Base-by-base conservation (phyloP, 1,139 yeast genomes). In the Geotrichum australiense region DNA sequence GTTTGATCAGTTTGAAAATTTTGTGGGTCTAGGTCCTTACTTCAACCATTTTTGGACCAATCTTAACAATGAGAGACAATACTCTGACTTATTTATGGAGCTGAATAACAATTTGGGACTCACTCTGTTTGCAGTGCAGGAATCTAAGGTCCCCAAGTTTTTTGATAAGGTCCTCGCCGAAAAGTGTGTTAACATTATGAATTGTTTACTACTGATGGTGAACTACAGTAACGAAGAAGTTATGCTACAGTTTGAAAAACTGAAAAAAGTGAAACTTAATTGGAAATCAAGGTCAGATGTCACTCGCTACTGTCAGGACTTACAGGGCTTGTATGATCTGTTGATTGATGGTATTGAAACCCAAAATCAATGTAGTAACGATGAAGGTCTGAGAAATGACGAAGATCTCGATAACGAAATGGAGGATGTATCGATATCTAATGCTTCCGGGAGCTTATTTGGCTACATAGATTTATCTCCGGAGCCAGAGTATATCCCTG, bases 11-110 rank as follows among this genome's bases (percentile, higher is more conserved):
- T 39, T 56, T 2, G 53, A 47, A 19, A 47, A 39, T 22, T 39
- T 53, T 28, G 46, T 52, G 31, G 59, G 59, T 4, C 39, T 56
- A 3, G 52, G 53, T 5, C 41, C 11, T 4, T 38, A 35, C n/a
- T 27, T 32, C 8, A 37, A 31, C n/a, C 24, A 30, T 4, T 35
- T 32, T 21, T 36, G 43, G 42, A 32, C 26, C 12, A 34, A 21
- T 5, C 33, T 46, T 11, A 35, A 46, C 15, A 18, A 18, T 8
- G 32, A 34, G n/a, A n/a, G 8, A 10, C 37, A 31, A 16, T 37
- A 35, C 5, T 31, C 37, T 8, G 38, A 36, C 19, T 37, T 46
- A 32, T 39, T 46, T 35, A 27, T 37, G 20, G 33, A 14, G 15
- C 23, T 37, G 5, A 37, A 36, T 1, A 21, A 29, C 26, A 38